Conservation (phyloP, 805 yeast genomes). For the Lachancea sp. region DNA sequence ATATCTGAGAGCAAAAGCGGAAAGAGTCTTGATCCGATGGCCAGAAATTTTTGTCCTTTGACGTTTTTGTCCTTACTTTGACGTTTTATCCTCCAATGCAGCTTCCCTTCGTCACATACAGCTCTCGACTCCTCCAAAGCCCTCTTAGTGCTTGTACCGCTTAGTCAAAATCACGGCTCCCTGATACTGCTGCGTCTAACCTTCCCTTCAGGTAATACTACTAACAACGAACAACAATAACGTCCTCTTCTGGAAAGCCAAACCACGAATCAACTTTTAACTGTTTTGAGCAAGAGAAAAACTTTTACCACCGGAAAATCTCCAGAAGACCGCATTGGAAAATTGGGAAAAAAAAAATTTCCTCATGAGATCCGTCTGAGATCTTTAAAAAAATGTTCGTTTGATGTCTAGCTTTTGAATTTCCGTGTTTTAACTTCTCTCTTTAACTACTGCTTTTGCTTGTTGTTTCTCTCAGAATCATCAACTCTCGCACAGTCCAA, state of each 20-base stretch:
- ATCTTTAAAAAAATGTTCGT: neutral
- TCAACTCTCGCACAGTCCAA: conserved; percentile 10
- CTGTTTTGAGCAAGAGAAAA: neutral
- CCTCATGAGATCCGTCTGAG: neutral
- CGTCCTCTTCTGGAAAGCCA: too few species aligned
- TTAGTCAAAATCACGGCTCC: too few species aligned
- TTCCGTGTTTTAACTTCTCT: neutral
- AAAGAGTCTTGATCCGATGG: too few species aligned
- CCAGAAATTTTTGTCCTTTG: too few species aligned
- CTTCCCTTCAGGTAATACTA: neutral
- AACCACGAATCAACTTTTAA: neutral
- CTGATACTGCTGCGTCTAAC: too few species aligned
- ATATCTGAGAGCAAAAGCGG: too few species aligned
- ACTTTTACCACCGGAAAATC: neutral
- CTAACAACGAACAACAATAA: too few species aligned
- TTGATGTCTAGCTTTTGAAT: neutral
- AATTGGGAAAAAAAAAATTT: neutral
- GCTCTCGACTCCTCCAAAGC: too few species aligned
- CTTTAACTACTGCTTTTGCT: neutral
- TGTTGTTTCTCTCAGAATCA: neutral
- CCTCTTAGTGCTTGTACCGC: too few species aligned
- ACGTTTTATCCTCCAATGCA: too few species aligned
- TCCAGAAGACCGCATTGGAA: neutral
- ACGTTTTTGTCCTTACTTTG: too few species aligned
- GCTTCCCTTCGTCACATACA: too few species aligned